These are phyloP conservation scores for Sarocladiaceae sp. DNA, from an alignment of 2,329 filamentous ascomycete species.

Conservation along the genomic window DNA sequence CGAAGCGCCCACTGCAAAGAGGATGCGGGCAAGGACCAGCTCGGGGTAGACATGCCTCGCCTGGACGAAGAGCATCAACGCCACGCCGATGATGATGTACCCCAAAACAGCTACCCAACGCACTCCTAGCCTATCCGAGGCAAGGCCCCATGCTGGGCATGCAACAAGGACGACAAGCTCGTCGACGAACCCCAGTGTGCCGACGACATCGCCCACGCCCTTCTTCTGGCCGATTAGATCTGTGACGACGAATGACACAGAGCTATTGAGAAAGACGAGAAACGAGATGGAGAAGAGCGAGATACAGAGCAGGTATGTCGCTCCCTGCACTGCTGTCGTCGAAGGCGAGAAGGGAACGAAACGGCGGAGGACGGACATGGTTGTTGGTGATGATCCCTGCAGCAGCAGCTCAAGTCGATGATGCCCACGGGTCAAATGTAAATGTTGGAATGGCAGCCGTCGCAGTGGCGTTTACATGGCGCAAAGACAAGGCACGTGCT, in stretches of 20 bases:
- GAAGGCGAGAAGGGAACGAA: constrained; percentile 55
- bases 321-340: constrained; percentile 58
- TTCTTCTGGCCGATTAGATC: constrained; percentile 72
- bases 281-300: constrained; percentile 86
- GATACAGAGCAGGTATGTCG: constrained; percentile 75
- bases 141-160: constrained; percentile 74
- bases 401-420: neutral
- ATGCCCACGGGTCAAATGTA: neutral
- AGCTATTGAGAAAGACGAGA: constrained; percentile 84
- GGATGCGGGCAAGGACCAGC: constrained; percentile 74
- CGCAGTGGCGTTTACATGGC: neutral
- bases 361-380: constrained; percentile 35
- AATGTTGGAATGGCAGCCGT: neutral
- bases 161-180: constrained; percentile 78
- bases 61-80: constrained; percentile 79
- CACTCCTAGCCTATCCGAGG: constrained; percentile 74
- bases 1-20: constrained; percentile 90
- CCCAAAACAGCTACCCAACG: constrained; percentile 70
- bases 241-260: constrained; percentile 79
- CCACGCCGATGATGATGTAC: constrained; percentile 74
- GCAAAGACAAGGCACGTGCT: neutral
- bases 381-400: constrained; percentile 6
- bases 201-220: constrained; percentile 74
- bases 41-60: constrained; percentile 85
- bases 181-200: constrained; percentile 80